Conservation (phyloP, 352 stramenopile genomes). For the Pythium aphanidermatum region DNA sequence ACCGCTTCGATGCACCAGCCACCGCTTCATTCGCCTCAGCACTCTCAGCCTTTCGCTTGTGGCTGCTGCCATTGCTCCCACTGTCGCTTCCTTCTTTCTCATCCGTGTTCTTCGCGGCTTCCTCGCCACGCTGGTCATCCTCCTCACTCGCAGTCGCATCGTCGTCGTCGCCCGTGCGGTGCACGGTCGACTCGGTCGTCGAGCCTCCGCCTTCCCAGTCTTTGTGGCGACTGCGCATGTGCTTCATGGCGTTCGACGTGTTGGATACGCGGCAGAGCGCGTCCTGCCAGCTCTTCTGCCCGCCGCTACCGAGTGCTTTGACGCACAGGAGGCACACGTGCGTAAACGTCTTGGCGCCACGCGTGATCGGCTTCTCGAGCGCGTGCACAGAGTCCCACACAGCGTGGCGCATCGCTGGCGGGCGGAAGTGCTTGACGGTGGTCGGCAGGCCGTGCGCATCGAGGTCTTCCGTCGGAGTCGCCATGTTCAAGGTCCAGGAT, state of each 20-base stretch:
- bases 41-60: conserved; percentile 13
- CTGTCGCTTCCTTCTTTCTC: neutral
- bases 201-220: neutral
- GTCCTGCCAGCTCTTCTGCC: conserved; percentile 7
- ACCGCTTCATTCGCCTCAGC: too few species aligned
- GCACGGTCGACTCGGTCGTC: neutral
- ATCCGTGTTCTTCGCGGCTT: neutral
- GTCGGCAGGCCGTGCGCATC: conserved; percentile 6
- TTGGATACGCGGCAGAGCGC: conserved; percentile 13
- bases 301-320: neutral
- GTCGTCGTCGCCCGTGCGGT: too few species aligned
- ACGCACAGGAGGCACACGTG: conserved; percentile 13
- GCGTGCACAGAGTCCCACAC: conserved; percentile 11
- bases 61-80: neutral
- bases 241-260: conserved; percentile 16
- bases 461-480: neutral
- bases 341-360: conserved; percentile 12
- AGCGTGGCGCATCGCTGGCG: conserved; percentile 9
- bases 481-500: neutral
- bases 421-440: conserved; percentile 3
- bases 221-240: conserved; percentile 14
- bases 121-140: neutral
- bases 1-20: too few species aligned
- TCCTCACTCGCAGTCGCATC: conserved; percentile 4
- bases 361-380: conserved; percentile 7